Percentiles rank a stretch among this genome's conserved stretches.
phyloP scores from a whole-genome alignment of 345 rosid genomes.

The Ricinus communis region DNA sequence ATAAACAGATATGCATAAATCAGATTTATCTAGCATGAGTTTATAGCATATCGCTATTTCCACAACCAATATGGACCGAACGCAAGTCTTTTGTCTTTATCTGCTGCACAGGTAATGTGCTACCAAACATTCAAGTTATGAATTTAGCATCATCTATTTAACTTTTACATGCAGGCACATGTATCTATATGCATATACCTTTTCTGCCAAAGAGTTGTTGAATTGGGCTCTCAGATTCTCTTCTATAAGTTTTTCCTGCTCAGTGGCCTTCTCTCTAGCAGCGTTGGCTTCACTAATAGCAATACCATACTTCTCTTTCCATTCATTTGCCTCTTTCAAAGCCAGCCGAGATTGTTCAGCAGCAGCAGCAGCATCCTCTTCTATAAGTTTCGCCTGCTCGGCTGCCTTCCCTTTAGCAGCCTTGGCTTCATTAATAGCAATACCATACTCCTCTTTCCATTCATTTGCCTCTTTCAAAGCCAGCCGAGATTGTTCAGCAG shows the following conservation, averaged over 20 bases:
- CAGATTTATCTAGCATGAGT: not conserved
- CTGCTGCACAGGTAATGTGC: not conserved
- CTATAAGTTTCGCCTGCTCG: not conserved
- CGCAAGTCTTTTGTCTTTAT: not conserved
- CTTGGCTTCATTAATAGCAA: conserved; percentile 28
- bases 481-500: conserved; percentile 12
- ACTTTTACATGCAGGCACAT: not conserved
- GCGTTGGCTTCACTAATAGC: conserved; percentile 27
- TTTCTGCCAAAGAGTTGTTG: conserved; percentile 34
- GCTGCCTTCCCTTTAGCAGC: conserved; percentile 24
- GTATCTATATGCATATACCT: conserved; percentile 25
- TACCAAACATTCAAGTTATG: conserved; percentile 7
- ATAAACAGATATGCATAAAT: not conserved
- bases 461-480: conserved; percentile 23
- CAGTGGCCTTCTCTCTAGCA: conserved; percentile 19
- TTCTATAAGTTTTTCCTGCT: conserved; percentile 16
- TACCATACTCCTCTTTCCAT: conserved; percentile 43
- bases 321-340: conserved; percentile 26
- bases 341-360: conserved; percentile 11
- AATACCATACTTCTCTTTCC: conserved; percentile 43
- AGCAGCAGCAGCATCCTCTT: not conserved
- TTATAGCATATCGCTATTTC: not conserved
- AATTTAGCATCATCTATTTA: not conserved
- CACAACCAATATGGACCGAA: not conserved
- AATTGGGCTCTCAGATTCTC: conserved; percentile 31